Evolutionary conservation across 1,139 yeast genomes (phyloP).

Genomic region (Scheffersomyces quercinus): DNA sequence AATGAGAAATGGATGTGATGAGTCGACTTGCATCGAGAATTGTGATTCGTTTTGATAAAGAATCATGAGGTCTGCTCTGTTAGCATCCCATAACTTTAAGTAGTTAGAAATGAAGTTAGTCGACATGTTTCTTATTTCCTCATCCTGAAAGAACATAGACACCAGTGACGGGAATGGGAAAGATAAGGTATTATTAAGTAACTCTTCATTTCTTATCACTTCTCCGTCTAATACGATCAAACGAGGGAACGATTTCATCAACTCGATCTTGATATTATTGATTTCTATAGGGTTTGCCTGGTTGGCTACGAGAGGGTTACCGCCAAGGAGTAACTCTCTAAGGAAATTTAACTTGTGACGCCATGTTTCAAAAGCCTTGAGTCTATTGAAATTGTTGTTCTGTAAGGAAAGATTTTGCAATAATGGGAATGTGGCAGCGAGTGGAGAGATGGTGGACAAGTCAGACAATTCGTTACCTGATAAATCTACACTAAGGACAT

Average conservation of each 20-base stretch:
- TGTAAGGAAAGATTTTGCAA: conserved; percentile 78
- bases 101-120: conserved; percentile 76
- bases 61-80: conserved; percentile 66
- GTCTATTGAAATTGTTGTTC: conserved; percentile 63
- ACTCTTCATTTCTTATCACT: conserved; percentile 69
- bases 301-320: conserved; percentile 67
- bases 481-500: conserved; percentile 74
- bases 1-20: conserved; percentile 53
- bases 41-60: conserved; percentile 83
- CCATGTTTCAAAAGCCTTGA: conserved; percentile 72
- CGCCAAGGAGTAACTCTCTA: conserved; percentile 72
- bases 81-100: conserved; percentile 77
- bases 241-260: conserved; percentile 74
- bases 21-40: conserved; percentile 68
- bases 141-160: conserved; percentile 74
- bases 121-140: conserved; percentile 68
- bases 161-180: conserved; percentile 53
- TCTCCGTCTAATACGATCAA: conserved; percentile 79
- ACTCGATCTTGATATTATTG: conserved; percentile 57
- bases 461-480: conserved; percentile 70
- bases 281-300: conserved; percentile 28
- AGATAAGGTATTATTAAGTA: conserved; percentile 51
- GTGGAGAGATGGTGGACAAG: conserved; percentile 57
- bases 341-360: conserved; percentile 70
- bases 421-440: conserved; percentile 74